These are phyloP conservation scores for Vitis amurensis DNA, from an alignment of 164 flowering plant species.

Conservation along the genomic window DNA sequence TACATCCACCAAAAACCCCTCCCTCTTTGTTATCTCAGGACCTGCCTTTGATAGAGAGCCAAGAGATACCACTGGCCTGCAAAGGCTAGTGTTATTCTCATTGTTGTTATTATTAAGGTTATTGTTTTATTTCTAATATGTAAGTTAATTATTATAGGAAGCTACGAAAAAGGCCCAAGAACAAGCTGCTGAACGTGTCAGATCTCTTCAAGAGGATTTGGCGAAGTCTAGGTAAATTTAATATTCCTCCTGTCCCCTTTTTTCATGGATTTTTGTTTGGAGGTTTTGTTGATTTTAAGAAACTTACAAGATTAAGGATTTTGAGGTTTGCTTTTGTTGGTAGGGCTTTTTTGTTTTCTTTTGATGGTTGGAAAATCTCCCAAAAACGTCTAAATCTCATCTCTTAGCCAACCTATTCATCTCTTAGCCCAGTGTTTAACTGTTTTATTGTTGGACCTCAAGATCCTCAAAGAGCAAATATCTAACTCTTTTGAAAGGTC, in stretches of 20 bases:
- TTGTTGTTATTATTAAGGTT: background rate
- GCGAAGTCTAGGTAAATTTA: constrained; percentile 53
- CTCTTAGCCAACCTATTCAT: too few relatives aligned
- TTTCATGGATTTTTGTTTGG: background rate
- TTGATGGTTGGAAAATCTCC: too few relatives aligned
- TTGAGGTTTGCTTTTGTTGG: background rate
- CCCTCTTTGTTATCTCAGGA: too few relatives aligned
- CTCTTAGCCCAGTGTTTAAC: too few relatives aligned
- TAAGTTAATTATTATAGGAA: constrained; percentile 37
- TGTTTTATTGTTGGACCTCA: too few relatives aligned
- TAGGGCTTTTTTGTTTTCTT: background rate
- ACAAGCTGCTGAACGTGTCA: constrained; percentile 48
- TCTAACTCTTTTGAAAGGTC: too few relatives aligned
- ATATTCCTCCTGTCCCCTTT: background rate
- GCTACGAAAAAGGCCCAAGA: constrained; percentile 55
- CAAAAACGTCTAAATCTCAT: too few relatives aligned
- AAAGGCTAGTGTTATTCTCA: background rate
- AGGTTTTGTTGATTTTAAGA: background rate
- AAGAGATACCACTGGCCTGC: too few relatives aligned
- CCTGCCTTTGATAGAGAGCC: too few relatives aligned
- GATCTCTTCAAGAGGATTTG: constrained; percentile 72
- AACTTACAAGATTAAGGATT: background rate
- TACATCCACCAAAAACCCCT: too few relatives aligned
- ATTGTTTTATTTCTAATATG: background rate
- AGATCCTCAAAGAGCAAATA: too few relatives aligned